phyloP scores from a whole-genome alignment of 192 early-diverging fungal species.

The Coemansia sp. region DNA sequence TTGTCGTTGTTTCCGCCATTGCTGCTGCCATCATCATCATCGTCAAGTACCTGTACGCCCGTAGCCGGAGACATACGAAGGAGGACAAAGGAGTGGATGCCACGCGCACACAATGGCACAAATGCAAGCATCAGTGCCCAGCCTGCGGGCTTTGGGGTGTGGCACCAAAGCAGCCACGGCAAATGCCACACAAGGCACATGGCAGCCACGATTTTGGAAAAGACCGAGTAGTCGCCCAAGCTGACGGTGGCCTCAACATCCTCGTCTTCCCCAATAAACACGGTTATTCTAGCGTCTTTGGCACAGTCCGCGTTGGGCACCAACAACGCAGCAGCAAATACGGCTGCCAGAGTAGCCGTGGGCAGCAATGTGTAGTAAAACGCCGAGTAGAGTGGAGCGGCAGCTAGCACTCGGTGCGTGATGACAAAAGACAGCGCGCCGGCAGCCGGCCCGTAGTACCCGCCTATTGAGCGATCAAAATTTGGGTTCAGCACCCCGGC shows the following conservation, averaged over 20 bases:
- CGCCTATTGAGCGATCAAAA: constrained; percentile 9
- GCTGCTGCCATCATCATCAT: not conserved
- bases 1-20: not conserved
- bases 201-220: constrained; percentile 2
- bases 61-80: constrained; percentile 16
- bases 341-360: not conserved
- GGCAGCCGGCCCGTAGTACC: constrained; percentile 37
- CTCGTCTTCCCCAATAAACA: constrained; percentile 18
- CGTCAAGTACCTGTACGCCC: constrained; percentile 14
- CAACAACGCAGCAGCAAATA: constrained; percentile 6
- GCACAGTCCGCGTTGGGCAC: not conserved
- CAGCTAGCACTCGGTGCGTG: constrained; percentile 13
- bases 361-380: constrained; percentile 16
- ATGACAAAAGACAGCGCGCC: constrained; percentile 10
- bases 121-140: constrained; percentile 11
- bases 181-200: constrained; percentile 18
- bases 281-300: not conserved
- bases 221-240: constrained; percentile 13
- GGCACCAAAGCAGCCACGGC: constrained; percentile 25
- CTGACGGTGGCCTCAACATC: constrained; percentile 16
- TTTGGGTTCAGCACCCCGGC: constrained; percentile 9
- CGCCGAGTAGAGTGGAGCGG: not conserved
- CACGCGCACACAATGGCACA: constrained; percentile 18
- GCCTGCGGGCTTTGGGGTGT: constrained; percentile 7
- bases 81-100: constrained; percentile 19